phyloP scores from a whole-genome alignment of 257 asterid genomes.

The Dorcoceras hygrometricum region DNA sequence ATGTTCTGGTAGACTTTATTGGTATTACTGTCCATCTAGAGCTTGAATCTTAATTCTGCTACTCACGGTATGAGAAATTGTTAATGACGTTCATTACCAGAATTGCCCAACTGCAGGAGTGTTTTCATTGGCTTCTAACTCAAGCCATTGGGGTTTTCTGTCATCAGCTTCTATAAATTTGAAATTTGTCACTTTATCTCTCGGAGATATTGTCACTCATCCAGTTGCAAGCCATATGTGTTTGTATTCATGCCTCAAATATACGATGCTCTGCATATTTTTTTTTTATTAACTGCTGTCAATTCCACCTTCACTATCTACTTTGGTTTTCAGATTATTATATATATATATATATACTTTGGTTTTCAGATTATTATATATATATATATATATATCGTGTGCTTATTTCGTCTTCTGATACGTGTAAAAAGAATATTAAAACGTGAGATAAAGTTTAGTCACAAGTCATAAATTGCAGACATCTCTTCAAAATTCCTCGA shows the following conservation, averaged over 20 bases:
- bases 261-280: background rate
- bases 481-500: background rate
- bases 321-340: conserved; percentile 5
- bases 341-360: conserved; percentile 1
- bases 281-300: background rate
- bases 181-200: background rate
- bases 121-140: background rate
- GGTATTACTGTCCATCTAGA: background rate
- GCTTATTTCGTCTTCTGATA: conserved; percentile 8
- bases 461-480: background rate
- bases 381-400: background rate
- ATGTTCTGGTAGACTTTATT: background rate
- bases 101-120: background rate
- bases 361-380: conserved; percentile 1
- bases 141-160: background rate
- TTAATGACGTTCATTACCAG: background rate
- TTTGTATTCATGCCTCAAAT: background rate
- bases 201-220: background rate
- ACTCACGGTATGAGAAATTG: background rate
- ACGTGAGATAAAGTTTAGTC: conserved; percentile 10
- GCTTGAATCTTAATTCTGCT: background rate
- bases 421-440: conserved; percentile 1
- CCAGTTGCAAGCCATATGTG: background rate
- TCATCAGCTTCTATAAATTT: background rate
- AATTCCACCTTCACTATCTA: background rate